Evolutionary conservation across 2,329 filamentous ascomycete species (phyloP), one percentile per base, ranked within the genome.

Genomic region (Coleophoma crateriformis): DNA sequence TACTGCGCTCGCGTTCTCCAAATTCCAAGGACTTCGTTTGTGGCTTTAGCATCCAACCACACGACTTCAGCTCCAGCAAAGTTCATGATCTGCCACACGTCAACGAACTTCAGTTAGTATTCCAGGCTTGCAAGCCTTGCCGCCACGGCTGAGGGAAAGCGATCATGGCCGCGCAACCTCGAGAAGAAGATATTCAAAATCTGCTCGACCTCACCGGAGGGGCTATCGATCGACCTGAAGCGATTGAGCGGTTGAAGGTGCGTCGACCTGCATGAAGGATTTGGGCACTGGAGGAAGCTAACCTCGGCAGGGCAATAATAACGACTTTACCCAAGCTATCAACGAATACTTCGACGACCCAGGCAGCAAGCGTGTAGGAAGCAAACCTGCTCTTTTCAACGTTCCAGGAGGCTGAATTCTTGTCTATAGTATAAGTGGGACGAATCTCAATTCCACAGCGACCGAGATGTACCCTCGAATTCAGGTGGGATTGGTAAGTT

Each of bases 351-450:
- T 74, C 46, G 77, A 82, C 53, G 67, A 75, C 45, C 55, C 71
- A 3, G 63, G 65, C 13, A 48, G 35, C 35, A 38, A 14, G 14
- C 13, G 11, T 14, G 46, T 38, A 50, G 40, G 20, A 10, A 10
- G 27, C 27, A 7, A 27, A 10, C 2, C 27, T 10, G 6, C 27
- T 27, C 27, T 10, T 3, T 27, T 27, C 27, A 27, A 27, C 27
- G 27, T 27, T 10, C 27, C 27, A 27, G 27, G 27, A 27, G 27
- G 8, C 27, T 27, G 27, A 27, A 27, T 7, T 27, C 27, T 27
- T 45, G 27, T 41, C 8, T 78, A 51, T 68, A 76, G 61, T 79
- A 81, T 55, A 65, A 64, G 27, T 84, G 79, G 79, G 74, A 82
- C 52, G 79, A 84, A 47, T 66, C 62, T 32, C 69, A 72, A 40